Conservation (phyloP, 106 monocot genomes). For the Ottelia alismoides region DNA sequence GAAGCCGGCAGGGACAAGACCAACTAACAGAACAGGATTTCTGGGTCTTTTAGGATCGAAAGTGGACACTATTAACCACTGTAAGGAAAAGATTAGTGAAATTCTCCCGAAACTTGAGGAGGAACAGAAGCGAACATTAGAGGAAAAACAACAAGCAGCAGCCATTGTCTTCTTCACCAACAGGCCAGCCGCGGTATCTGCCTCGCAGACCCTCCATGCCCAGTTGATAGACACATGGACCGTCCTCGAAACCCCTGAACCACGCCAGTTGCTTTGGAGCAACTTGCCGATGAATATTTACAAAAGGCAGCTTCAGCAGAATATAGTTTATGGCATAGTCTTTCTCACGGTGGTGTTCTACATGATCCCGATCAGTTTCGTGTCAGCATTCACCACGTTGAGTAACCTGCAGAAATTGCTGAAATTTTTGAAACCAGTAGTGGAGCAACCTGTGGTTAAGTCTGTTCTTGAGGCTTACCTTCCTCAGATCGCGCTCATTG, state of each 20-base stretch:
- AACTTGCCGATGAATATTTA: conserved; percentile 66
- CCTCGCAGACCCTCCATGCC: conserved; percentile 76
- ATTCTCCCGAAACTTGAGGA: conserved; percentile 52
- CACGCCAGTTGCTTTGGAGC: conserved; percentile 64
- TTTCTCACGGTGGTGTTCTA: conserved; percentile 85
- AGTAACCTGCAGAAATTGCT: conserved; percentile 42
- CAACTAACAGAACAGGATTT: conserved; percentile 60
- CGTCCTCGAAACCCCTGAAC: conserved; percentile 85
- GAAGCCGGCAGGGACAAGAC: conserved; percentile 62
- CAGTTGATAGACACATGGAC: conserved; percentile 64
- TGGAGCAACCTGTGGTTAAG: conserved; percentile 38
- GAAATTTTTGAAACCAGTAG: conserved; percentile 68
- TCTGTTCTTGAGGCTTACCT: conserved; percentile 74
- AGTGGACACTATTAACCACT: conserved; percentile 77
- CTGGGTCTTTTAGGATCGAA: conserved; percentile 71
- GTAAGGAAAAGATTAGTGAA: conserved; percentile 75
- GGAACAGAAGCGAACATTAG: conserved; percentile 60
- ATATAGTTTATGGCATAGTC: conserved; percentile 48
- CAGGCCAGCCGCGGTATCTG: conserved; percentile 56
- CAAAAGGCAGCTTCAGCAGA: conserved; percentile 45
- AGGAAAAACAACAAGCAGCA: conserved; percentile 61
- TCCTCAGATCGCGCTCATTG: conserved; percentile 78
- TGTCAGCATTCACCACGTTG: conserved; percentile 81
- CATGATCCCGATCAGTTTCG: conserved; percentile 65
- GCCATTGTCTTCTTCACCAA: conserved; percentile 78